Base-by-base conservation (phyloP, 1,284 basidiomycete species). In the Puccinia polysora region DNA sequence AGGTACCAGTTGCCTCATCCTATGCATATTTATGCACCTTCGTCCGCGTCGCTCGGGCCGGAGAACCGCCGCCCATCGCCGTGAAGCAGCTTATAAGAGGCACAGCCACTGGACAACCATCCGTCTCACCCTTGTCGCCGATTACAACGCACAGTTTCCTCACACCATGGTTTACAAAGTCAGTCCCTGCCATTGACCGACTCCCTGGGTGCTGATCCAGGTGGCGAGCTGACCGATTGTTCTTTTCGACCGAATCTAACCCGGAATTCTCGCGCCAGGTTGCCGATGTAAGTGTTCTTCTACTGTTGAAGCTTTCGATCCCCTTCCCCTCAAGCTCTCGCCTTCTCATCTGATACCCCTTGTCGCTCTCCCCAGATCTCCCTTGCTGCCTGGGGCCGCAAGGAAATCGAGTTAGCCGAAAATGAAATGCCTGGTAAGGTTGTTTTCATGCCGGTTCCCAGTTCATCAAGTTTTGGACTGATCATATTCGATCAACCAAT, bases 331-430 rank as follows among this genome's bases (percentile, higher is more conserved):
- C 32, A 30, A 47, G 7, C 49, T 10, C 30, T 6, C 38, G 15
- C 8, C 18, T 53, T 65, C n/a, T 34, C 49, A 10, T 45, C 49
- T 63, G 7, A 56, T 53, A 36, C 25, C 38, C 20, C 36, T 32
- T 38, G n/a, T n/a, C n/a, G n/a, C n/a, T 34, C 8, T 32, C 32
- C 20, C 23, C 59, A 71, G 69, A 60, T 71, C 38, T 71, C 69
- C 25, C 58, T 71, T 23, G 69, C 69, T 80, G 90, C 91, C 75
- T 94, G 91, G 81, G 91, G 92, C 83, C 91, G 94, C 83, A 96
- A 97, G 85, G 94, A 97, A 84, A 90, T 97, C 79, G 89, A 95
- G 84, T 92, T 97, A 82, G 93, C 94, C 76, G 93, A 97, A 40
- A 71, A 71, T 63, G 69, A 71, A 45, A 71, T 71, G 69, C 69